These are phyloP conservation scores for Fusarium mundagurra DNA, from an alignment of 2,329 filamentous ascomycete genomes.

Conservation along the genomic window DNA sequence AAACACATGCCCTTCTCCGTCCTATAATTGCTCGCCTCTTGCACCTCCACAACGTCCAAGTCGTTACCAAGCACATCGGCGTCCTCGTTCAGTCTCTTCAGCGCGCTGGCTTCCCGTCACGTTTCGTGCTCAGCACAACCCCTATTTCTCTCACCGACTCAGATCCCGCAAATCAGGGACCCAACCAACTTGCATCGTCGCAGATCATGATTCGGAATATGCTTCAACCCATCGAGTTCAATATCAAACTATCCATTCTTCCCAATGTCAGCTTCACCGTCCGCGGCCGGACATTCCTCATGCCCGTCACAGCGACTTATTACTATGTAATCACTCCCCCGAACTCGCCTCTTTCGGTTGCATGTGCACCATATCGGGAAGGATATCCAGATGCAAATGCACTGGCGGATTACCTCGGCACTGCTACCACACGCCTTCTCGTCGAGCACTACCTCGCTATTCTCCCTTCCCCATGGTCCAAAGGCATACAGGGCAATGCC, in stretches of 20 bases:
- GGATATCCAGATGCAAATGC: slow-evolving; percentile 57
- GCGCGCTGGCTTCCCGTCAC: slow-evolving; percentile 57
- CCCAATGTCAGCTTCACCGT: slow-evolving; percentile 55
- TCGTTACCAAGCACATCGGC: slow-evolving; percentile 55
- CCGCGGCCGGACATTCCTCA: slow-evolving; percentile 56
- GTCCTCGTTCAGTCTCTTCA: slow-evolving; percentile 56
- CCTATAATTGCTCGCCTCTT: slow-evolving; percentile 61
- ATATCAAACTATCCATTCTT: slow-evolving; percentile 58
- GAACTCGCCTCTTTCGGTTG: slow-evolving; percentile 47
- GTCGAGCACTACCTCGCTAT: slow-evolving; percentile 48
- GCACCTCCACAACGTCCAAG: slow-evolving; percentile 53
- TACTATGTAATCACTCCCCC: slow-evolving; percentile 56
- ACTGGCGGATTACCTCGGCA: slow-evolving; percentile 58
- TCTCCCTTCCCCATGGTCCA: slow-evolving; percentile 42
- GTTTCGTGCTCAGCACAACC: slow-evolving; percentile 55
- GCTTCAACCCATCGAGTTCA: slow-evolving; percentile 54
- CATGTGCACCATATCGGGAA: slow-evolving; percentile 57
- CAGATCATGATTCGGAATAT: slow-evolving; percentile 57
- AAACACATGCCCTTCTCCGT: slow-evolving; percentile 61
- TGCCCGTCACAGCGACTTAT: slow-evolving; percentile 56
- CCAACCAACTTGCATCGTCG: slow-evolving; percentile 52
- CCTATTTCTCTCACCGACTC: slow-evolving; percentile 42
- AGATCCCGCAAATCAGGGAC: slow-evolving; percentile 43
- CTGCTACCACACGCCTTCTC: slow-evolving; percentile 54
- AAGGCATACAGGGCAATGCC: slow-evolving; percentile 46